Evolutionary conservation across 768 basidiomycete species (phyloP).

Genomic region (Rhodotorula kratochvilovae): DNA sequence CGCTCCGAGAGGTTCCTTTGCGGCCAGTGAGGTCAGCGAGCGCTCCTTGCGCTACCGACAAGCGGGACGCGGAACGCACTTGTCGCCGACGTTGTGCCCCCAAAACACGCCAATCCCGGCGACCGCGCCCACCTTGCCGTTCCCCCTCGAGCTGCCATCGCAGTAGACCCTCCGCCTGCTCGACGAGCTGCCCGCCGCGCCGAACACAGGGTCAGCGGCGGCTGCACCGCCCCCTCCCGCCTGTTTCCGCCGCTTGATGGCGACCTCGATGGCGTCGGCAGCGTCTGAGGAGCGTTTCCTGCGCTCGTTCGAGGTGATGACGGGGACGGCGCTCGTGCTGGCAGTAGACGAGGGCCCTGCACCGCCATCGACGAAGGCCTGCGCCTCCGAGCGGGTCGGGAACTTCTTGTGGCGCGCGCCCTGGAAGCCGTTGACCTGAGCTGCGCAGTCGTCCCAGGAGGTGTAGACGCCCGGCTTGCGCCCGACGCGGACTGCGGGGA

Average conservation of each 20-base stretch:
- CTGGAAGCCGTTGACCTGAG: slow-evolving; percentile 62
- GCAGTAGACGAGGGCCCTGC: neutral
- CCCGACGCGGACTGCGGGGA: slow-evolving; percentile 62
- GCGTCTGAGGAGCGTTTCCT: neutral
- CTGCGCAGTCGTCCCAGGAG: slow-evolving; percentile 69
- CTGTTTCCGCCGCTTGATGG: slow-evolving; percentile 4
- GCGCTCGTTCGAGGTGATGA: neutral
- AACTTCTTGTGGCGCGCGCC: slow-evolving; percentile 69
- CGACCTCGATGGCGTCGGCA: neutral
- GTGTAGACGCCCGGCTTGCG: slow-evolving; percentile 61
- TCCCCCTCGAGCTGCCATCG: slow-evolving; percentile 82
- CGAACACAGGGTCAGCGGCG: slow-evolving; percentile 4
- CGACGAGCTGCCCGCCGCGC: neutral
- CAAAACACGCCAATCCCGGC: slow-evolving; percentile 91
- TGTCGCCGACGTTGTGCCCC: slow-evolving; percentile 51
- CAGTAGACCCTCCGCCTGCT: slow-evolving; percentile 61
- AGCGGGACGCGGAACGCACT: neutral
- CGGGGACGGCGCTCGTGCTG: neutral
- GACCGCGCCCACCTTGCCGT: slow-evolving; percentile 62
- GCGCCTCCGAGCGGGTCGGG: slow-evolving; percentile 56
- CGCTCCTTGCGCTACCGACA: neutral
- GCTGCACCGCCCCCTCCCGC: neutral
- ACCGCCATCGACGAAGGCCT: slow-evolving; percentile 51
- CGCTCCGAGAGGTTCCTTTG: slow-evolving; percentile 33
- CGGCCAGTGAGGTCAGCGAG: neutral